These are phyloP conservation scores for Candida odintsovae DNA, from an alignment of 805 yeast species.

Conservation along the genomic window DNA sequence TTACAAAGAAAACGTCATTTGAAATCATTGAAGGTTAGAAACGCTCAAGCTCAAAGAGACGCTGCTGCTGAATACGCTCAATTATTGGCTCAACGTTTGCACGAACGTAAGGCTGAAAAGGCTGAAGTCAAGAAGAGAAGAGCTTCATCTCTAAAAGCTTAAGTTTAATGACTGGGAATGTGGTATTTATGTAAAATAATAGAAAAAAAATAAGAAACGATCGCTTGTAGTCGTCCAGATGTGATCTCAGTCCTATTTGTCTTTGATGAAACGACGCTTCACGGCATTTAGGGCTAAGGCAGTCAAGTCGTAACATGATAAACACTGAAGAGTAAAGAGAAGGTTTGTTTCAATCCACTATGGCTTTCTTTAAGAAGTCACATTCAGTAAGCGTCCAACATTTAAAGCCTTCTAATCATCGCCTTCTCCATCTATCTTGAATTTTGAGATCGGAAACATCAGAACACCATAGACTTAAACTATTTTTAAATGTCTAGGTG, in stretches of 20 bases:
- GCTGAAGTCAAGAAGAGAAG: constrained; percentile 99
- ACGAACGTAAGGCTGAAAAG: constrained; percentile 97
- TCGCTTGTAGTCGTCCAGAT: not conserved
- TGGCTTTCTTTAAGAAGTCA: too few species aligned
- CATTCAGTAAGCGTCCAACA: too few species aligned
- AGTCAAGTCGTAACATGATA: too few species aligned
- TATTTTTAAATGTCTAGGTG: not conserved
- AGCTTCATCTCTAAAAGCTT: constrained; percentile 97
- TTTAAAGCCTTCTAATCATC: too few species aligned
- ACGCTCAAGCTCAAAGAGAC: constrained; percentile 98
- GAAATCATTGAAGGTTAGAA: constrained; percentile 87
- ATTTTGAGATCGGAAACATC: not conserved
- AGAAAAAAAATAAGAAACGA: not conserved
- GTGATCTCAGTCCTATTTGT: too few species aligned
- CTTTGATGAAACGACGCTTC: too few species aligned
- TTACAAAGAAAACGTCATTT: constrained; percentile 98
- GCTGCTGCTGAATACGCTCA: constrained; percentile 99
- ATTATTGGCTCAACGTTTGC: constrained; percentile 95
- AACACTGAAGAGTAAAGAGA: too few species aligned
- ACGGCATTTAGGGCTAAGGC: too few species aligned
- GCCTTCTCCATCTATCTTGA: too few species aligned
- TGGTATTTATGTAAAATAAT: constrained; percentile 5
- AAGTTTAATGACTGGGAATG: constrained; percentile 26
- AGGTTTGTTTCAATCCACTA: too few species aligned
- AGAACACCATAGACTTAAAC: not conserved